Base-by-base conservation (phyloP, 139 green algal genomes). In the Nannochloris sp. region DNA sequence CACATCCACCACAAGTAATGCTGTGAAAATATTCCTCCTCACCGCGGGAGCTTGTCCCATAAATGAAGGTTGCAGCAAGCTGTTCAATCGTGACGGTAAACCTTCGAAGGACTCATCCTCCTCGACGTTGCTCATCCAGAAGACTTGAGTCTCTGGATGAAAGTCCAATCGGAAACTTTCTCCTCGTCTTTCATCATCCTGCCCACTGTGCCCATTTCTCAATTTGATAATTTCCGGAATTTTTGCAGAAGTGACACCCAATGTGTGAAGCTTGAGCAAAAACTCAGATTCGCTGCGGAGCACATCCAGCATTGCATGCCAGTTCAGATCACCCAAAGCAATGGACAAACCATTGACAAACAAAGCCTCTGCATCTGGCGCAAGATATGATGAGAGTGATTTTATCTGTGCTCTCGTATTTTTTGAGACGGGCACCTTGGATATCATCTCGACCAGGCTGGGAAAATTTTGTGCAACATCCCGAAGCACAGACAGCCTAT, bases 381-480 rank as follows among this genome's bases (percentile, higher is more conserved):
- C 48, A 5, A 91, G 17, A 31, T 44, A 29, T 51, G 43, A 49
- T 51, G 65, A 45, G 17, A 71, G 59, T 13, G 16, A 43, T 57
- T 62, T 59, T 12, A 55, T 37, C 43, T 58, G 61, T 2, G 33
- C 17, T 4, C 66, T 56, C 23, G 90, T 56, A n/a, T 74, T 65
- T 4, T 56, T 48, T 13, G 75, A 67, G 4, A 83, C 70, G 0
- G 30, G n/a, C 16, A 23, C 23, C n/a, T 48, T 71, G 49, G 82
- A 88, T 4, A 97, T 76, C 26, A 69, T 82, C 11, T 79, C 70
- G 3, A 84, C 87, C 26, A 94, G 62, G 14, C 58, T 79, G 2
- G 88, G 91, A 71, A 97, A 96, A 79, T 89, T 91, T 67, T 95
- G 80, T 23, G 69, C 79, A 20, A 96, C 73, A 51, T 96, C 86